Base-by-base conservation (phyloP, 495 filamentous ascomycete species). In the Lophiostoma macrostomum region DNA sequence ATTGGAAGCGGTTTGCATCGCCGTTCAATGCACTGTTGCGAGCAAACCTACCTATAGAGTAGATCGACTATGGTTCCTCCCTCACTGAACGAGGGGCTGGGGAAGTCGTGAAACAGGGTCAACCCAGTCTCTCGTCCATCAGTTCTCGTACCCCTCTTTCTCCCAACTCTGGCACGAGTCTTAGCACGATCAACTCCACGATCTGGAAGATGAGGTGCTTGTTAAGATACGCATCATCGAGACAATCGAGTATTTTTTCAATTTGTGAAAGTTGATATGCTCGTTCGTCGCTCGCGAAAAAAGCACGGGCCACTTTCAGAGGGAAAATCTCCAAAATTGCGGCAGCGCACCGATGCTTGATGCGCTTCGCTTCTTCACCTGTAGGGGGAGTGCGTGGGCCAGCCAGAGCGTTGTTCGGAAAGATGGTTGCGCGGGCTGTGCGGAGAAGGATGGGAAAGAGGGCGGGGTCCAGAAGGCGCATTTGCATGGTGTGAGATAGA, bases 181-280 rank as follows among this genome's bases (percentile, higher is more conserved):
- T 79, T 29, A 86, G 81, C 12, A 98, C 72, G 0, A 95, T 52
- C 45, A 88, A 71, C 68, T 97, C 93, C 31, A 96, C 61, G 31
- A 90, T 74, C 19, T 77, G 73, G 58, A 91, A 94, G 35, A 91
- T 67, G 8, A 98, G 69, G 67, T 97, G 90, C 69, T 87, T 91
- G 72, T 96, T 97, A 66, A 87, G 81, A 69, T 95, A 96, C 10
- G 76, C 77, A 67, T 95, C 88, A 2, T 76, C 77, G 63, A 95
- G 86, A 13, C 88, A 71, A 59, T 89, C 84, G 16, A 96, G 76
- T 20, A 86, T 72, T 49, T 63, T 67, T 40, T 73, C 80, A 29
- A 84, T 73, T 59, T 79, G 72, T 34, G 45, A 55, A 23, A 76
- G 69, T 10, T 74, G 69, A 50, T 64, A 51, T 31, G 20, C 59